Evolutionary conservation across 2,329 filamentous ascomycete species (phyloP), one percentile per base, ranked within the genome.

Genomic region (Fusarium longipes): DNA sequence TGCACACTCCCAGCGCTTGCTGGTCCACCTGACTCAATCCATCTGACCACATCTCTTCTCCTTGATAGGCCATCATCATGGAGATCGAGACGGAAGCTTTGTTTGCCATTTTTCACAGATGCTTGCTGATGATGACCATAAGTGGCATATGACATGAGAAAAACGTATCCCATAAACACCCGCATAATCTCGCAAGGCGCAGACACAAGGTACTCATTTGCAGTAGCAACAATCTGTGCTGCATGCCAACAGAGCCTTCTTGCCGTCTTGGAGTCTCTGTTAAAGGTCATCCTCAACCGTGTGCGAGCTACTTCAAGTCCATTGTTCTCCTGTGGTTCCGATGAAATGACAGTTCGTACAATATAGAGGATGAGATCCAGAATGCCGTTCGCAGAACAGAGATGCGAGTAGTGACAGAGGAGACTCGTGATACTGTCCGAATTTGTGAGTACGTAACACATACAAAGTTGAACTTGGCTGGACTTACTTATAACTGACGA

Each of bases 341-440:
- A 50, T 4, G 52, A 39, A 5, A 55, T 55, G 2, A 55, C 24
- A 24, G 20, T 33, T 1, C 52, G 52, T 0, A 55, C 52, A 4
- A 50, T 50, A 8, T 47, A 55, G 1, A 55, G 9, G 10, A 55
- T 32, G 9, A 55, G 32, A 1, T 55, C 52, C 4, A 55, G 52
- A 1, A 55, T 45, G 2, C 52, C 52, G 9, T 55, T 55, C 1
- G 30, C 52, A 0, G 52, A 43, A 3, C 44, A 55, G 3, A 55
- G 15, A n/a, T 55, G 52, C 1, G 52, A 55, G 14, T 55, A 55
- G 14, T 55, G 52, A 6, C 52, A 55, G 11, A 55, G 52, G 11
- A 55, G 52, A n/a, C 52, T 55, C 0, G 52, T 18, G 3, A 55
- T 55, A 3, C 52, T 55, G 4, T 14, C 20, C 3, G 14, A 25